Evolutionary conservation across 176 grass and related monocot species (phyloP).

Genomic region (Aegilops sharonensis): DNA sequence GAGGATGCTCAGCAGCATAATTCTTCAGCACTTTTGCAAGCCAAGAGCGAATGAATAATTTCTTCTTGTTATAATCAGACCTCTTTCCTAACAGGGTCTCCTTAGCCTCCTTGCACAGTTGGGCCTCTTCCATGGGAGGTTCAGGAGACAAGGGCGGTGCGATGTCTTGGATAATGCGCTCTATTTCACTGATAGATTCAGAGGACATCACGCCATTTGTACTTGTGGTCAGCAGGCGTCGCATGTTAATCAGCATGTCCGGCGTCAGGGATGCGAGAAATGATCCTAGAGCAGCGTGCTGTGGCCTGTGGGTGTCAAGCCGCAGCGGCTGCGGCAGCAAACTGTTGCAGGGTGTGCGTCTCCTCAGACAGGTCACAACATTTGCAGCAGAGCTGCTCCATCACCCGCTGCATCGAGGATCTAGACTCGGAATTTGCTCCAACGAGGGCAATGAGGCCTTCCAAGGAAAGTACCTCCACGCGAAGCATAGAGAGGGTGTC

Average conservation of each 20-base stretch:
- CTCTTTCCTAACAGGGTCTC: too few relatives aligned
- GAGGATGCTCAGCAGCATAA: too few relatives aligned
- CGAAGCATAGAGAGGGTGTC: too few relatives aligned
- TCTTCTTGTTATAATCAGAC: too few relatives aligned
- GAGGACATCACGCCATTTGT: background rate
- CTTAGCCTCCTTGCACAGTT: background rate
- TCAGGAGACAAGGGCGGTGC: background rate
- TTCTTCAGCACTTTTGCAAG: too few relatives aligned
- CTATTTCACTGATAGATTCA: background rate
- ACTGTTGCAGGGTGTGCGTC: background rate
- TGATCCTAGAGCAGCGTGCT: background rate
- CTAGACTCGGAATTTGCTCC: background rate
- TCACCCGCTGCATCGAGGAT: background rate
- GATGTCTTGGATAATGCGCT: background rate
- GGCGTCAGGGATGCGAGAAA: background rate
- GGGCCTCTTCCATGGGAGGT: background rate
- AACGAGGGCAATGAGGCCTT: background rate
- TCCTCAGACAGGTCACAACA: background rate
- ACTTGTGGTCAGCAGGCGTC: background rate
- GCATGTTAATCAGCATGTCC: background rate
- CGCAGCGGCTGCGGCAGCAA: background rate
- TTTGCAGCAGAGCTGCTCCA: background rate
- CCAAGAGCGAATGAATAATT: too few relatives aligned
- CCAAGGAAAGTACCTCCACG: background rate
- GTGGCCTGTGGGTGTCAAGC: background rate